phyloP scores from a whole-genome alignment of 345 rosid species.

The Acer campestre region DNA sequence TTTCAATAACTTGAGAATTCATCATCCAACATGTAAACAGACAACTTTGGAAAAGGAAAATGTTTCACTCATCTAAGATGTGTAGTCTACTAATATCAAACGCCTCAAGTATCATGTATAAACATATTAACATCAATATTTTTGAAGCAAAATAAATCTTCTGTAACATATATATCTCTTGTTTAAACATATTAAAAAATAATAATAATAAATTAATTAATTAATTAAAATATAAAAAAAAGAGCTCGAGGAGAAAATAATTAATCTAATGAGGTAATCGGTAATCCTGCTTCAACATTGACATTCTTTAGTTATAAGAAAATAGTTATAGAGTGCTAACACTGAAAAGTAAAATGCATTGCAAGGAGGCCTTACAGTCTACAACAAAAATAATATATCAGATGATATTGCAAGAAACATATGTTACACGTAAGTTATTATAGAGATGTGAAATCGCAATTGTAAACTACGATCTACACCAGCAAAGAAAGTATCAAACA shows the following conservation, averaged over 20 bases:
- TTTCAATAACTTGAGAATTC: not conserved
- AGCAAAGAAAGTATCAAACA: not conserved
- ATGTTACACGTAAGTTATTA: not conserved
- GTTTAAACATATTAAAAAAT: not conserved
- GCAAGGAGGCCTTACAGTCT: not conserved
- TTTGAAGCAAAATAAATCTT: not conserved
- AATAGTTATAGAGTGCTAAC: not conserved
- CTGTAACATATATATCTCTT: not conserved
- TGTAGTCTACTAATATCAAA: not conserved
- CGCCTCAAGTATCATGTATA: not conserved
- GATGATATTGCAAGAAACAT: not conserved
- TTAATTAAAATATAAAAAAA: too few relatives aligned
- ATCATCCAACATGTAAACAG: not conserved
- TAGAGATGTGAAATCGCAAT: not conserved
- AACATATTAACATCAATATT: not conserved
- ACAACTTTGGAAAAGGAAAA: conserved; percentile 1
- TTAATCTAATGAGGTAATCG: not conserved
- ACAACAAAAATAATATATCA: not conserved
- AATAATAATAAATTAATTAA: too few relatives aligned
- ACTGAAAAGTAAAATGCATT: not conserved
- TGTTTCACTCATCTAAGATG: not conserved
- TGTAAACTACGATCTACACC: not conserved
- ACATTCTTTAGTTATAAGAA: not conserved
- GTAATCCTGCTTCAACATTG: not conserved
- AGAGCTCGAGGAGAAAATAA: not conserved